Evolutionary conservation across 192 early-diverging fungal species (phyloP), one percentile per base, ranked within the genome.

Genomic region (Obelidium mucronatum): DNA sequence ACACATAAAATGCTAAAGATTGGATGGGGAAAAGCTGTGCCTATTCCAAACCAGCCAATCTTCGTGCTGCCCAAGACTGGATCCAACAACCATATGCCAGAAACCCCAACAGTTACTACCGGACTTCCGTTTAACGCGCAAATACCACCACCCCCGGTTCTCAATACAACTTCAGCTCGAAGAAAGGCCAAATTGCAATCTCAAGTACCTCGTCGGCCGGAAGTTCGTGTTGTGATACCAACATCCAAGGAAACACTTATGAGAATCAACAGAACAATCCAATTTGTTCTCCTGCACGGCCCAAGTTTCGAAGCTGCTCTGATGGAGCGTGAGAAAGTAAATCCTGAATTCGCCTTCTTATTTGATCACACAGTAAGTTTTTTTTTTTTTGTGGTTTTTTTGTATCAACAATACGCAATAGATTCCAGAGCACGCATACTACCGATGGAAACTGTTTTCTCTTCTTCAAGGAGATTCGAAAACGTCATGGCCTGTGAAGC

Each of bases 391-490:
- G 36, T 60, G 30, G 11, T 39, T 65, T 37, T 35, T 3, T 15
- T 26, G 51, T 30, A 61, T 26, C 42, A 8, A 67, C 62, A 24
- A 33, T 65, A 39, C 61, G 39, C 15, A 39, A 3, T 73, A 91
- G 90, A 86, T 83, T 6, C 75, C 85, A 26, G 94, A 94, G 60
- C 95, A 97, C 71, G 80, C 89, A 30, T 97, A 97, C 60, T 98
- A 98, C 78, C 88, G 94, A 6, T 97, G 96, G 95, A 93, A 91
- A 63, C 84, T 98, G 48, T 96, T 90, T 81, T 96, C 95, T 35
- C 82, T 96, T 19, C 81, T 94, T 66, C 94, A 95, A 75, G 94
- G 93, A 28, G 96, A 98, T 62, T 84, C 90, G 1, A 89, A 84
- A 67, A 74, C 74, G 33, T 82, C 82, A 13, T 97, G 95, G 96